These are phyloP conservation scores for Hyparrhenia diplandra DNA, from an alignment of 176 grass and related monocot species.

Conservation along the genomic window DNA sequence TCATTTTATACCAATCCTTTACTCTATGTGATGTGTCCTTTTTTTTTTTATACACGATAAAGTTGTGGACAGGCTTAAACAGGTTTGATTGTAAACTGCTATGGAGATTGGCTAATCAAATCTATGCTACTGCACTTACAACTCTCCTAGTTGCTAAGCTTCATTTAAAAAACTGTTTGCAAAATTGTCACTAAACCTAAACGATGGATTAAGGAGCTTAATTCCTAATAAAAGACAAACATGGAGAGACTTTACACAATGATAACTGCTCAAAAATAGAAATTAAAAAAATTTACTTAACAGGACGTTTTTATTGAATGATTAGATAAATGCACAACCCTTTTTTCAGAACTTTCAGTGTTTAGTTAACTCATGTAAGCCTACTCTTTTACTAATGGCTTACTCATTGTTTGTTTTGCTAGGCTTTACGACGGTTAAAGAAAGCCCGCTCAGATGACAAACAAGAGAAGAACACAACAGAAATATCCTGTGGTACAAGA, in stretches of 20 bases:
- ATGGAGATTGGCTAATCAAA: background rate
- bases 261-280: background rate
- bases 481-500: conserved; percentile 28
- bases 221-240: conserved; percentile 1
- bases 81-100: background rate
- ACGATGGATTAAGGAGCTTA: background rate
- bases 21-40: too few relatives aligned
- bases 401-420: conserved; percentile 5
- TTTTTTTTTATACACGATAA: too few relatives aligned
- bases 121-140: background rate
- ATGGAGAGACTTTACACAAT: background rate
- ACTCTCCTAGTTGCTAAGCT: background rate
- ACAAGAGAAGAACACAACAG: conserved; percentile 26
- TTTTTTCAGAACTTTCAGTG: background rate
- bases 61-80: background rate
- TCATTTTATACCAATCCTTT: conserved; percentile 1
- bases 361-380: background rate
- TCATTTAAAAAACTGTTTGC: background rate
- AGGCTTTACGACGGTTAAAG: conserved; percentile 90
- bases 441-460: conserved; percentile 51
- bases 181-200: conserved; percentile 11
- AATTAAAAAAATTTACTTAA: background rate
- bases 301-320: background rate
- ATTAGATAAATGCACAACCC: background rate
- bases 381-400: conserved; percentile 26